Base-by-base conservation (phyloP, 2,329 filamentous ascomycete genomes). In the Sordariomycetes sp. region DNA sequence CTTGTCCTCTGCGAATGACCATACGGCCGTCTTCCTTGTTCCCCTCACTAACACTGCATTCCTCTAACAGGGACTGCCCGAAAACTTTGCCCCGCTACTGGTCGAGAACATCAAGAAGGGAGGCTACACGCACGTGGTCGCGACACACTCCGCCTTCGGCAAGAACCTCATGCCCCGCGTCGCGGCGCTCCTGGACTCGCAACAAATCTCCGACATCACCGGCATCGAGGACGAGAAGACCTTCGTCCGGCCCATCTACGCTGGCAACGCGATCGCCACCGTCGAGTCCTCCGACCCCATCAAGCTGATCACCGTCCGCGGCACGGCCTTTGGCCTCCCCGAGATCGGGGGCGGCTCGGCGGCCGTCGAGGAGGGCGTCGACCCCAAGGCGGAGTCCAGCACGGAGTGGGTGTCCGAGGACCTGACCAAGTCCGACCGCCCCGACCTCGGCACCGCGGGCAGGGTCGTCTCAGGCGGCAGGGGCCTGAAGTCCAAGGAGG, bases 21-120 rank as follows among this genome's bases (percentile, higher is more conserved):
- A 25, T 28, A 43, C 20, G 22, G 48, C 22, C 6, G n/a, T 24
- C 20, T 22, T 50, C 18, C 28, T 16, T 14, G n/a, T 35, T 25
- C 28, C 46, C 46, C 12, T 20, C 34, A 52, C 25, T 61, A 48
- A 55, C 22, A 20, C 28, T 11, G 20, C n/a, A n/a, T 32, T 28
- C 37, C 40, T 59, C 24, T 58, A 57, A 32, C 63, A 91, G 89
- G 90, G 91, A 55, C 82, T 99, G 1, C 86, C 94, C 57, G 94
- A 99, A 76, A 97, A 90, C 78, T 97, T 83, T 69, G 94, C 93
- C n/a, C 89, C 91, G 59, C 79, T 99, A 53, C 79, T 99, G 48
- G 88, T 91, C 56, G 93, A 97, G 72, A 99, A 97, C 73, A 93
- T 97, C 74, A 96, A 96, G 77, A 94, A 94, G 71, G 92, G 90